Base-by-base conservation (phyloP, 1,139 yeast species). In the Suhomyces bolitotheri region DNA sequence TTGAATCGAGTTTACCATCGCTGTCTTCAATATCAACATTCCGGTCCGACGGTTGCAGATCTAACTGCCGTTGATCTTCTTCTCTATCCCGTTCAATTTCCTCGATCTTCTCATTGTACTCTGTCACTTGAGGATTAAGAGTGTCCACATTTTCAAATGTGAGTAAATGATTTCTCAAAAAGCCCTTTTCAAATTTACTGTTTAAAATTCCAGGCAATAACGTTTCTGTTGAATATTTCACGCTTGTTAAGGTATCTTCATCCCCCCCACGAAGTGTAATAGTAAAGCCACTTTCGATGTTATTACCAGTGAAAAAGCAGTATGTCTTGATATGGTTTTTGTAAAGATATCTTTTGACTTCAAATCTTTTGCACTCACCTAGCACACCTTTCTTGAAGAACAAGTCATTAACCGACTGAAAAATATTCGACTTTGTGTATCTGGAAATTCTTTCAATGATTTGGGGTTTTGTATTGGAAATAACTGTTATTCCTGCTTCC, bases 161-260 rank as follows among this genome's bases (percentile, higher is more conserved):
- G 3, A 47, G 33, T 27, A 38, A 22, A 44, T 81, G 85, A 53
- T 89, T 96, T 33, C 86, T 75, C 58, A 90, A 78, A 33, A 88
- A 73, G 3, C 92, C 79, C 16, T 84, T 82, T 54, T 94, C 99
- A 40, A 89, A 73, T 50, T 82, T 82, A 27, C 88, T 71, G 49
- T 89, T 88, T 53, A 85, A 78, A 22, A 82, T 77, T 1, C 84
- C 85, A 33, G 85, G 83, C 4, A 86, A 75, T 76, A 90, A 72
- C 31, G 92, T 82, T 47, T 87, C 95, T 2, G 86, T 73, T 2
- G 90, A 83, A 38, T 82, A 80, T 54, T 94, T 94, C 16, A 90
- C 73, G 37, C 78, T 77, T 34, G 78, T 73, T 43, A 90, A 60
- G 1, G 71, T 54, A 2, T 77, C 81, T 29, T 70, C 76, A 46